These are phyloP conservation scores for Metarhizium album DNA, from an alignment of 2,329 filamentous ascomycete genomes.

Conservation along the genomic window DNA sequence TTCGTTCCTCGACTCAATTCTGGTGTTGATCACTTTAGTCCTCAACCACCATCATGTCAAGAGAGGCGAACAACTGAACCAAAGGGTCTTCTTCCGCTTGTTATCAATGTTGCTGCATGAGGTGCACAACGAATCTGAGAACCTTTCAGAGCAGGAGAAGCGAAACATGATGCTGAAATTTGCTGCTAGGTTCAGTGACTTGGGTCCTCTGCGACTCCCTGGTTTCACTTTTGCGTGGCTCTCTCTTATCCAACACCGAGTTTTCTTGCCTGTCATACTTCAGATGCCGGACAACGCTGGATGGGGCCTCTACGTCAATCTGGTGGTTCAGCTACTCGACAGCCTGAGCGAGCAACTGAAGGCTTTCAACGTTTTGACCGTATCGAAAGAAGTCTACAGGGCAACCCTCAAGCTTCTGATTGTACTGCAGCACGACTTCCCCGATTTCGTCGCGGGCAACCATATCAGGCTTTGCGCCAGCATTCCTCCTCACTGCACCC, in stretches of 20 bases:
- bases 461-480: slow-evolving; percentile 71
- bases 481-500: slow-evolving; percentile 74
- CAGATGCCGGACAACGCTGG: slow-evolving; percentile 55
- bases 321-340: slow-evolving; percentile 60
- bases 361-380: slow-evolving; percentile 53
- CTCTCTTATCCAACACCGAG: slow-evolving; percentile 69
- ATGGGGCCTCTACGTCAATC: slow-evolving; percentile 65
- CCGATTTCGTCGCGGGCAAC: slow-evolving; percentile 83
- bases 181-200: slow-evolving; percentile 56
- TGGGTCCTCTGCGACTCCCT: slow-evolving; percentile 69
- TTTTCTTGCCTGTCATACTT: slow-evolving; percentile 72
- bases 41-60: slow-evolving; percentile 78
- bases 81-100: slow-evolving; percentile 83
- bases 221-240: slow-evolving; percentile 83
- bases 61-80: slow-evolving; percentile 71
- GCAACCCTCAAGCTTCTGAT: slow-evolving; percentile 73
- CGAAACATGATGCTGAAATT: slow-evolving; percentile 62
- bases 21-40: slow-evolving; percentile 69
- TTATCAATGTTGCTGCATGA: slow-evolving; percentile 76
- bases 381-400: slow-evolving; percentile 75
- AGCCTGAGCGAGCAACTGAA: slow-evolving; percentile 76
- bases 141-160: slow-evolving; percentile 49
- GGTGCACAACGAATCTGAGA: slow-evolving; percentile 47
- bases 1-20: slow-evolving; percentile 63
- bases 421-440: slow-evolving; percentile 85